Evolutionary conservation across 306 rosid genomes (phyloP).

Genomic region (Pyrus bretschneideri): DNA sequence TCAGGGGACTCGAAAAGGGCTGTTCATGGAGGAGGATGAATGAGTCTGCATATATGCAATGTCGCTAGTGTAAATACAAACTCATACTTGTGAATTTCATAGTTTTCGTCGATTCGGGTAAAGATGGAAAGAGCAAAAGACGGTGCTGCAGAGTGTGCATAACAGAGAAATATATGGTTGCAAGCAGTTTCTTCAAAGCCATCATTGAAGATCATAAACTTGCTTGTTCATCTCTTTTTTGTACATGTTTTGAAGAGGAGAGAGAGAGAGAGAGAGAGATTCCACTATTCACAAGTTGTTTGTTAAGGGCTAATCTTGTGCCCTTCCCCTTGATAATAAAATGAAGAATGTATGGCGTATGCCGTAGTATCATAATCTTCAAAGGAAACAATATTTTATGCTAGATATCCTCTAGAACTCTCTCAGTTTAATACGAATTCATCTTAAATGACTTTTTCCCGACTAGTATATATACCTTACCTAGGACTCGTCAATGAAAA

Average conservation of each 20-base stretch:
- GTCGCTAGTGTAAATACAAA: conserved; percentile 27
- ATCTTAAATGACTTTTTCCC: too few species aligned
- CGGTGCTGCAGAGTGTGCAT: conserved; percentile 7
- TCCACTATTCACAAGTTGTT: conserved; percentile 21
- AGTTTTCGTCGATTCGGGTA: not conserved
- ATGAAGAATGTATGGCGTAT: conserved; percentile 5
- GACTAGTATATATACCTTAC: too few species aligned
- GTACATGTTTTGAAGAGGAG: conserved; percentile 31
- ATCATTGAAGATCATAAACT: conserved; percentile 43
- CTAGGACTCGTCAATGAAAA: too few species aligned
- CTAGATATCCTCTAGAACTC: too few species aligned
- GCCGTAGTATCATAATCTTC: too few species aligned
- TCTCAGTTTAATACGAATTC: too few species aligned
- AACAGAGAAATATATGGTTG: conserved; percentile 9
- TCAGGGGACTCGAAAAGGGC: not conserved
- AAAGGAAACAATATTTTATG: too few species aligned
- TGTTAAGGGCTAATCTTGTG: conserved; percentile 34
- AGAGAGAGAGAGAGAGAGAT: conserved; percentile 4
- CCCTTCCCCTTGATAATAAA: conserved; percentile 31
- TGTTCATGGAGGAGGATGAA: not conserved
- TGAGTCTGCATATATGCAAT: not conserved
- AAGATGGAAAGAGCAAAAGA: not conserved
- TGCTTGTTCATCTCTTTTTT: conserved; percentile 33
- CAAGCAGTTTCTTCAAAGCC: conserved; percentile 56
- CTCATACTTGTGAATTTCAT: conserved; percentile 5